Evolutionary conservation across 768 basidiomycete species (phyloP).

Genomic region (Xerocomellus dryophilus): DNA sequence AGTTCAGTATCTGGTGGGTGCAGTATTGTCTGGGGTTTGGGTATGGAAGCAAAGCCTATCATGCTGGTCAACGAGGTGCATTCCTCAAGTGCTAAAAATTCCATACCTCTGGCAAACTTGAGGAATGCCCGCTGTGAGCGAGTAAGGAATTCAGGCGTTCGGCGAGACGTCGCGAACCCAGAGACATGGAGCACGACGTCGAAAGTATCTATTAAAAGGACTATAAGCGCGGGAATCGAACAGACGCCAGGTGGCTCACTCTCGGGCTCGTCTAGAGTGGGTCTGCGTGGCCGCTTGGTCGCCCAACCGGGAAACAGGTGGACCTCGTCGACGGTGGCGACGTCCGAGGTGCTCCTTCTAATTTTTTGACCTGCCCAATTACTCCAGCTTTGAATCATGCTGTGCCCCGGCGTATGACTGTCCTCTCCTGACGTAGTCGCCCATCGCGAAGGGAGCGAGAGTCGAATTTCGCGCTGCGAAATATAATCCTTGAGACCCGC

Average conservation of each 20-base stretch:
- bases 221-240: neutral
- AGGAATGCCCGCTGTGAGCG: constrained; percentile 78
- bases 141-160: constrained; percentile 56
- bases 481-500: constrained; percentile 50
- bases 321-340: constrained; percentile 43
- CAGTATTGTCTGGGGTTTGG: constrained; percentile 46
- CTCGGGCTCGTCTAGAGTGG: constrained; percentile 24
- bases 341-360: constrained; percentile 25
- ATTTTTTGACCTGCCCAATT: constrained; percentile 66
- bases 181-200: constrained; percentile 72
- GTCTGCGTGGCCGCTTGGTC: constrained; percentile 43
- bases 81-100: neutral
- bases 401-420: constrained; percentile 18
- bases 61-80: constrained; percentile 1
- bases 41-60: constrained; percentile 70
- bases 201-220: constrained; percentile 46
- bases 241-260: constrained; percentile 11
- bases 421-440: constrained; percentile 20
- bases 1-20: constrained; percentile 25
- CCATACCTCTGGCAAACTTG: constrained; percentile 68
- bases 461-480: constrained; percentile 40
- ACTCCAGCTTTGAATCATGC: constrained; percentile 46
- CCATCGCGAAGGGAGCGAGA: constrained; percentile 21
- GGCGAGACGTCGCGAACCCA: constrained; percentile 66
- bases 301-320: constrained; percentile 84